A percentile compares a stretch with the other conserved stretches of the same genome.
phyloP scores from a whole-genome alignment of 129 eudicot genomes.

The Oenanthe sinensis region DNA sequence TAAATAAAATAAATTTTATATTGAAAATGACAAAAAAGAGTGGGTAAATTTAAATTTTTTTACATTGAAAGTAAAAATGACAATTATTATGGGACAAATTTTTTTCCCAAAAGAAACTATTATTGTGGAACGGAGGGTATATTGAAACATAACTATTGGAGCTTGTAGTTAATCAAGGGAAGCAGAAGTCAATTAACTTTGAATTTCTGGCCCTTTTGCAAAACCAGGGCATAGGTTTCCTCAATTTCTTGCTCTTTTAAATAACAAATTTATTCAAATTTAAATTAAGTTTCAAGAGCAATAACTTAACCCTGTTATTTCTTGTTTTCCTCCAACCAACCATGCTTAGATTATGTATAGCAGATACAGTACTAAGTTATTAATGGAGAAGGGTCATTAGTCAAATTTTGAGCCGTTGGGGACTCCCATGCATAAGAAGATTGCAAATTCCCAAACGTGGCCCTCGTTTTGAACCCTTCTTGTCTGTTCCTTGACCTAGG shows the following conservation, averaged over 20 bases:
- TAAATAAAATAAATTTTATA: too few relatives aligned
- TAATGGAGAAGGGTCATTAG: conserved; percentile 24
- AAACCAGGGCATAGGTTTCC: conserved; percentile 48
- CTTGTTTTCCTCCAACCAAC: conserved; percentile 22
- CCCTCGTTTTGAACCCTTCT: conserved; percentile 64
- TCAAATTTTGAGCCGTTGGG: conserved; percentile 45
- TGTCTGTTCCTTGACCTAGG: conserved; percentile 84
- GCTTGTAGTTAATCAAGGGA: not conserved
- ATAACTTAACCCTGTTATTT: not conserved
- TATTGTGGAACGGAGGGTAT: too few relatives aligned
- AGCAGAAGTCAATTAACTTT: conserved; percentile 26
- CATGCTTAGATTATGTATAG: conserved; percentile 26
- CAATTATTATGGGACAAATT: too few relatives aligned
- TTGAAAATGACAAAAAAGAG: too few relatives aligned
- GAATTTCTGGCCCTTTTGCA: conserved; percentile 34
- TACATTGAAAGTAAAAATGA: too few relatives aligned
- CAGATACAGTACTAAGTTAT: conserved; percentile 18
- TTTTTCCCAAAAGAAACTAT: too few relatives aligned
- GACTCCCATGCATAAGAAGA: conserved; percentile 11
- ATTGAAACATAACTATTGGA: not conserved
- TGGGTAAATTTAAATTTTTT: too few relatives aligned
- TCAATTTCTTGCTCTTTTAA: conserved; percentile 34
- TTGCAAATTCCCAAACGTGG: conserved; percentile 33
- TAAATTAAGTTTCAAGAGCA: not conserved
- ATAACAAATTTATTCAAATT: conserved; percentile 8